Base-by-base conservation (phyloP, 176 grass and related monocot genomes). In the Tillandsia leiboldiana region DNA sequence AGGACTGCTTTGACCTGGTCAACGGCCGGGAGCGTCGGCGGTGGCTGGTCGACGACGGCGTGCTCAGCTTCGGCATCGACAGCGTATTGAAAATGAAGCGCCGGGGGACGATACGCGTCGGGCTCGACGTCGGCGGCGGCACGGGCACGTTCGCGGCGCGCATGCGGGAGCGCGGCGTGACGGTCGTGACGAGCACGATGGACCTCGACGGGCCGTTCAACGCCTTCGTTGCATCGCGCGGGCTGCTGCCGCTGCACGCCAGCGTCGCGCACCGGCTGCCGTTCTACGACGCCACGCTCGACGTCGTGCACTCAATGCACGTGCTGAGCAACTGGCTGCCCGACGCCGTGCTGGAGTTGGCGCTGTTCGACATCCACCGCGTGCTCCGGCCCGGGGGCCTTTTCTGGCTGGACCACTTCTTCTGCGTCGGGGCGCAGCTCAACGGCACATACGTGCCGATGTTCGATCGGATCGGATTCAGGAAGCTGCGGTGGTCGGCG, bases 391-490 rank as follows among this genome's bases (percentile, higher is more conserved):
- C 87, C 0, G 88, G 91, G 5, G 91, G 88, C 13, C 47, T 96
- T 53, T 96, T 96, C 78, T 96, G 91, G 88, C 81, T 96, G 22
- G 88, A 91, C 79, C 88, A 86, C 83, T 91, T 96, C 85, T 91
- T 86, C 77, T 96, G 87, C 81, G 49, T 72, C 8, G 87, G 91
- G 0, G 75, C 66, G 18, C 88, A 91, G 71, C 87, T 96, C n/a
- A 83, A 91, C 72, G 51, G 15, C 65, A 91, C 85, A 2, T 96
- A 96, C 66, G 72, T 81, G 72, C 91, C 91, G 1, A 83, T 96
- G 73, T 26, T 96, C 48, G 77, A 85, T 20, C 71, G 78, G 26
- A 73, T 96, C 20, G 85, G 91, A 2, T 96, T 91, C 82, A 82
- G 49, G 12, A 68, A 77, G 22, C 72, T 91, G 51, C 75, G 80